These are phyloP conservation scores for Dissophora ornata DNA, from an alignment of 192 early-diverging fungal genomes.

Conservation along the genomic window DNA sequence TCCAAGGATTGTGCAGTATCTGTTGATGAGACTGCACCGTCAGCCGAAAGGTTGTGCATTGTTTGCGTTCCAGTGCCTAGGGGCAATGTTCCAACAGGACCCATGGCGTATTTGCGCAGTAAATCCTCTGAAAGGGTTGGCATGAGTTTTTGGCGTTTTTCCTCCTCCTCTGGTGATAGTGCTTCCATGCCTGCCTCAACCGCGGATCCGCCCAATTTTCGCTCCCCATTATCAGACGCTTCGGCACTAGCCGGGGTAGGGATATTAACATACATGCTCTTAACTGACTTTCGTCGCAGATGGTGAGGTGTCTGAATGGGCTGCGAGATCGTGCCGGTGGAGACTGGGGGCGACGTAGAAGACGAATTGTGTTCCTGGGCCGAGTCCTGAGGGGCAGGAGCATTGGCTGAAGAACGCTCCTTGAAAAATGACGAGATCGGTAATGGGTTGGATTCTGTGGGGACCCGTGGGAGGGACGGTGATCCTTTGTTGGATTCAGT, in stretches of 20 bases:
- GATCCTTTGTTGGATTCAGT: not conserved
- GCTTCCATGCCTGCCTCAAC: not conserved
- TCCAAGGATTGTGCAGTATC: not conserved
- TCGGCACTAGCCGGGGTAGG: conserved; percentile 23
- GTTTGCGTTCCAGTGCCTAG: not conserved
- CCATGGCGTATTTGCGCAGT: conserved; percentile 37
- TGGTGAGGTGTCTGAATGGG: conserved; percentile 27
- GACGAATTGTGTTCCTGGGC: not conserved
- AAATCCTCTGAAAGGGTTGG: conserved; percentile 41
- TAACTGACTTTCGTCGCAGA: conserved; percentile 45
- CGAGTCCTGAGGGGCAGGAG: not conserved
- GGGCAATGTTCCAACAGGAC: conserved; percentile 7
- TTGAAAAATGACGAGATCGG: conserved; percentile 46
- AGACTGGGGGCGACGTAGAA: conserved; percentile 14
- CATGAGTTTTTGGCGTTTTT: conserved; percentile 36
- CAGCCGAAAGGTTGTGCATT: not conserved
- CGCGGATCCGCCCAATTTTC: conserved; percentile 1
- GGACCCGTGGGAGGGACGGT: not conserved
- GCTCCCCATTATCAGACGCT: conserved; percentile 3
- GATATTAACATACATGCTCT: conserved; percentile 53
- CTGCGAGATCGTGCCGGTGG: conserved; percentile 1
- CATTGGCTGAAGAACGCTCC: conserved; percentile 11
- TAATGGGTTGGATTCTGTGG: conserved; percentile 39
- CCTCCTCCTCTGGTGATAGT: conserved; percentile 22
- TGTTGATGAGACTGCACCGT: not conserved